A percentile compares a stretch with the other conserved stretches of the same genome.
Evolutionary conservation across 768 basidiomycete genomes (phyloP).

Genomic region (Phlebiopsis flavidoalba): DNA sequence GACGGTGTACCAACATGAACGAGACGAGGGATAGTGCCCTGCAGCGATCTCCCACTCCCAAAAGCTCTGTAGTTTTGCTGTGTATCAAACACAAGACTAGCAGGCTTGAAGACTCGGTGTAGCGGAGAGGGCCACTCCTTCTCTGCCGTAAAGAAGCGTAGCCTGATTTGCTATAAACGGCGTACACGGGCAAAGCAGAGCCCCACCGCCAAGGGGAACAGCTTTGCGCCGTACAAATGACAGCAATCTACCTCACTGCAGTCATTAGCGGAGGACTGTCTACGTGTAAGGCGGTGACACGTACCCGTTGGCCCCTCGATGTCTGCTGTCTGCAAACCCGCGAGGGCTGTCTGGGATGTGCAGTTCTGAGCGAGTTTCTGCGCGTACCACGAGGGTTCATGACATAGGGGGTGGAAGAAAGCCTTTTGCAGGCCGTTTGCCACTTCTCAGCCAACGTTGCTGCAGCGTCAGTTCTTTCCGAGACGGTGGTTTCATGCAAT

Average conservation of each 20-base stretch:
- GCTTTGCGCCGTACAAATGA: background rate
- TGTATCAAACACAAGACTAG: constrained; percentile 68
- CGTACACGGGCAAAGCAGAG: constrained; percentile 42
- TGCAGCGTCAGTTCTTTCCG: background rate
- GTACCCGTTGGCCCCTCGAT: background rate
- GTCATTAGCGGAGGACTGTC: background rate
- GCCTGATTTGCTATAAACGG: constrained; percentile 54
- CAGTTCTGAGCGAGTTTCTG: background rate
- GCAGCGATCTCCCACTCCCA: constrained; percentile 95
- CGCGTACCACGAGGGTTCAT: background rate
- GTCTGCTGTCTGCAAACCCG: background rate
- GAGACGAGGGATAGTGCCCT: constrained; percentile 88
- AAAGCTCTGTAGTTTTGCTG: constrained; percentile 81
- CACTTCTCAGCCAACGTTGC: background rate
- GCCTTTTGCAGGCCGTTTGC: background rate
- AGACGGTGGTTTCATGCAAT: background rate
- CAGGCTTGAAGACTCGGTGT: constrained; percentile 38
- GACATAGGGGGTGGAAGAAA: background rate
- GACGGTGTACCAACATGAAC: constrained; percentile 50
- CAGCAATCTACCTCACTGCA: background rate
- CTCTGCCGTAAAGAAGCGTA: constrained; percentile 55
- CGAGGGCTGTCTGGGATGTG: background rate
- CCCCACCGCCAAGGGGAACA: constrained; percentile 26
- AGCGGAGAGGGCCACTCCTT: constrained; percentile 61
- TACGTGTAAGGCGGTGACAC: background rate